phyloP scores from a whole-genome alignment of 495 filamentous ascomycete genomes.

The Xylaria cubensis region DNA sequence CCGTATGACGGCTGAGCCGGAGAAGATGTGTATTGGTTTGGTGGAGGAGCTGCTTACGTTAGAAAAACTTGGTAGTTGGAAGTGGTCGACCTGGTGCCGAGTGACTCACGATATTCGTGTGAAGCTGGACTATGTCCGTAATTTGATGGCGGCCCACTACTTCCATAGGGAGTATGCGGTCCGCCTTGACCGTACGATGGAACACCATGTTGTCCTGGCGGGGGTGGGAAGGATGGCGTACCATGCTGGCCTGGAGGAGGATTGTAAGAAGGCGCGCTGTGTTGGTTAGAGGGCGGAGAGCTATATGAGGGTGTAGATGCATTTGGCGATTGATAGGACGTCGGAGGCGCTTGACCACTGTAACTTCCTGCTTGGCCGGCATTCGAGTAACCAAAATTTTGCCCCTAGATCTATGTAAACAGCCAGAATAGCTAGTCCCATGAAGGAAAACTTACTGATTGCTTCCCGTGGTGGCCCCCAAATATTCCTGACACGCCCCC shows the following conservation, averaged over 20 bases:
- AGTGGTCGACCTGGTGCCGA: background rate
- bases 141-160: slow-evolving; percentile 28
- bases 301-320: slow-evolving; percentile 39
- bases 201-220: slow-evolving; percentile 19
- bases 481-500: slow-evolving; percentile 53
- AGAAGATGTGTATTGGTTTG: slow-evolving; percentile 36
- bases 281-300: slow-evolving; percentile 38
- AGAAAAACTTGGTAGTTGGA: slow-evolving; percentile 17
- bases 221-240: slow-evolving; percentile 33
- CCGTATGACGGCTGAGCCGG: slow-evolving; percentile 40
- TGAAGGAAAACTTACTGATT: slow-evolving; percentile 33
- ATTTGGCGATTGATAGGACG: slow-evolving; percentile 52
- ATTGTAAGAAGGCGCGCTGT: slow-evolving; percentile 37
- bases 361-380: slow-evolving; percentile 51
- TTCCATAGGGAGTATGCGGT: slow-evolving; percentile 37
- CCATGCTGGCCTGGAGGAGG: slow-evolving; percentile 39
- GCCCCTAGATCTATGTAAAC: slow-evolving; percentile 35
- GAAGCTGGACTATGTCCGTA: slow-evolving; percentile 39
- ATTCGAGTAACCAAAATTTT: slow-evolving; percentile 62
- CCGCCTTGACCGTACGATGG: slow-evolving; percentile 24
- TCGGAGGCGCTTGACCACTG: slow-evolving; percentile 55
- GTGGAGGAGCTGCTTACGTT: slow-evolving; percentile 27
- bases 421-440: background rate
- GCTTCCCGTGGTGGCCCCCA: slow-evolving; percentile 47
- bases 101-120: slow-evolving; percentile 37